These are phyloP conservation scores for Saxophila tyrrhenica DNA, from an alignment of 495 filamentous ascomycete species.

Conservation along the genomic window DNA sequence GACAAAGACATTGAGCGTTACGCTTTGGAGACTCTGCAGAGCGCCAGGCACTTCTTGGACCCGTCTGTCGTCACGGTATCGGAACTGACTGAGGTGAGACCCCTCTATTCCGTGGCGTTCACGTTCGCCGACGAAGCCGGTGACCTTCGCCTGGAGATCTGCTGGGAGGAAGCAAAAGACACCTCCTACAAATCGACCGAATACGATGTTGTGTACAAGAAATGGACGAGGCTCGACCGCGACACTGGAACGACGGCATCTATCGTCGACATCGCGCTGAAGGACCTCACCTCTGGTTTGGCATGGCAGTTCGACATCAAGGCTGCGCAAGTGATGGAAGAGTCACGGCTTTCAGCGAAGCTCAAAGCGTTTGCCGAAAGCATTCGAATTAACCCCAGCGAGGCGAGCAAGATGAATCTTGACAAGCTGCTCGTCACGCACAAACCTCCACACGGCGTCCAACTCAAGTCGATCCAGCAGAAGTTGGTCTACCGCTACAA, in stretches of 20 bases:
- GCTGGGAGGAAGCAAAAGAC: constrained; percentile 11
- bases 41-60: constrained; percentile 4
- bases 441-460: not conserved
- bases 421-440: constrained; percentile 6
- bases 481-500: constrained; percentile 11
- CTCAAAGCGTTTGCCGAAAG: constrained; percentile 7
- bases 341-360: constrained; percentile 6
- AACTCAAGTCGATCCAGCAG: constrained; percentile 11
- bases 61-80: constrained; percentile 6
- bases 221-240: constrained; percentile 20
- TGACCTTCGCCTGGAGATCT: constrained; percentile 9
- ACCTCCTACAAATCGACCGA: not conserved
- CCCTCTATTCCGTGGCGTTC: constrained; percentile 15
- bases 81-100: constrained; percentile 12
- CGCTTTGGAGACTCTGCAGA: constrained; percentile 4
- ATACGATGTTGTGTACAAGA: constrained; percentile 11
- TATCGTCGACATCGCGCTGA: constrained; percentile 15
- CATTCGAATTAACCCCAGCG: not conserved
- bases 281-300: constrained; percentile 12
- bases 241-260: constrained; percentile 1
- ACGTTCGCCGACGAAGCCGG: constrained; percentile 7
- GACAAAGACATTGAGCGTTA: constrained; percentile 8
- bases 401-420: not conserved
- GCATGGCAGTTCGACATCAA: constrained; percentile 20
- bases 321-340: constrained; percentile 14